Base-by-base conservation (phyloP, 2,329 filamentous ascomycete genomes). In the Madurella mycetomatis region DNA sequence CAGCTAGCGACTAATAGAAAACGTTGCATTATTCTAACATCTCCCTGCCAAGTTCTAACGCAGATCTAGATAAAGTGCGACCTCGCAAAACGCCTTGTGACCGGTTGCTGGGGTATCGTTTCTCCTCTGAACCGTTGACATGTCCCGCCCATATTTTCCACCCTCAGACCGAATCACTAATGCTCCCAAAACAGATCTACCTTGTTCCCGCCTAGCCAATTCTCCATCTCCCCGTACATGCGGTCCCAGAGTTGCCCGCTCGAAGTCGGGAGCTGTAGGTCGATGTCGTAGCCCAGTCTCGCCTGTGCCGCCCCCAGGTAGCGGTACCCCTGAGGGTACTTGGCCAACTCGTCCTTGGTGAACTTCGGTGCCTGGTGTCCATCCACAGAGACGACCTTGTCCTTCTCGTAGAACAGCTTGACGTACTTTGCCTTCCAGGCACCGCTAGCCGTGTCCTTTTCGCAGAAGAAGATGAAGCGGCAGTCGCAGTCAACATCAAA, bases 401-500 rank as follows among this genome's bases (percentile, higher is more conserved):
- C 76, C 65, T 77, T 77, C 57, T 77, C 76, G 62, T 77, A 76
- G 58, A 76, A 70, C 49, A 77, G 67, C 67, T 77, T 77, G 65
- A 76, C 73, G 57, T 72, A 76, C 47, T 68, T 67, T 46, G 73
- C 66, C 60, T 70, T 72, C 74, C 74, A 76, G 17, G 58, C 63
- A 2, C 57, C 56, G 18, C 51, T 56, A 25, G 41, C 45, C 9
- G 54, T 47, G 48, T 68, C 55, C 57, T 68, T 67, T 53, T 71
- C 65, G 62, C 70, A 74, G 63, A 78, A 78, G 67, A 77, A 77
- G 56, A 77, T 67, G 65, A 78, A 78, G 19, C 73, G 73, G 58
- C 70, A 74, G 65, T 79, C 76, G 64, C 76, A 78, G 67, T 79
- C 76, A 48, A 78, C 72, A 58, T 79, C 76, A 59, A 71, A 76